Evolutionary conservation across 2,329 filamentous ascomycete species (phyloP).

Genomic region (Beauveria sp.): DNA sequence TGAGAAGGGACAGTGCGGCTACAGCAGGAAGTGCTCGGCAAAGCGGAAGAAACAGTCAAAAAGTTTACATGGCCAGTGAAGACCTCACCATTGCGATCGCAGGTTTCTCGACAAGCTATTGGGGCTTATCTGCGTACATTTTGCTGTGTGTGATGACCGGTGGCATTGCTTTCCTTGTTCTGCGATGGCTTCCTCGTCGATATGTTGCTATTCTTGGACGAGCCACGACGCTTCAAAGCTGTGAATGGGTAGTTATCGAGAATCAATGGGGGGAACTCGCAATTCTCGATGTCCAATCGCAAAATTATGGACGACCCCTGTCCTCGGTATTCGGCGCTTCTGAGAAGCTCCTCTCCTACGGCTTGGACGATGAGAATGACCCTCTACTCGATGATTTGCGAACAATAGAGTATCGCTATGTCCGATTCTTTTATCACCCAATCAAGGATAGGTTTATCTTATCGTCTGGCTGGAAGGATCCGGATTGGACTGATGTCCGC

Average conservation of each 20-base stretch:
- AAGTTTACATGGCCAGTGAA: conserved; percentile 87
- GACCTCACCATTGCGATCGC: conserved; percentile 91
- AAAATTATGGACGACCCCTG: conserved; percentile 45
- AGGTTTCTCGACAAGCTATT: conserved; percentile 71
- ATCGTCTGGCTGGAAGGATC: conserved; percentile 89
- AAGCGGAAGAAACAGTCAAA: conserved; percentile 68
- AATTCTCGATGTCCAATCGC: conserved; percentile 58
- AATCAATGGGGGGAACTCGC: conserved; percentile 95
- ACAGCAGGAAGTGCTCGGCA: conserved; percentile 59
- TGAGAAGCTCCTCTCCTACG: conserved; percentile 49
- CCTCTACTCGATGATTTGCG: conserved; percentile 68
- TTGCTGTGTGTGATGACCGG: conserved; percentile 62
- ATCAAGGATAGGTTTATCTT: conserved; percentile 81
- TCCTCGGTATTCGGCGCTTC: conserved; percentile 60
- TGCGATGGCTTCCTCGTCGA: conserved; percentile 88
- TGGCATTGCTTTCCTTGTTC: conserved; percentile 74
- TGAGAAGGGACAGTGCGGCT: conserved; percentile 61
- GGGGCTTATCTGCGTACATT: conserved; percentile 63
- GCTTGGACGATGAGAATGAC: conserved; percentile 56
- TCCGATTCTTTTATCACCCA: conserved; percentile 87
- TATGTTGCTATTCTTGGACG: conserved; percentile 68
- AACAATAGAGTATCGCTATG: conserved; percentile 85
- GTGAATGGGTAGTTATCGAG: conserved; percentile 89
- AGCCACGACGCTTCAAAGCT: conserved; percentile 60
- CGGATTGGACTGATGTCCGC: conserved; percentile 72